A percentile compares a stretch with the other conserved stretches of the same genome.
Conservation (phyloP, 345 rosid genomes). For the Gossypium ekmanianum region DNA sequence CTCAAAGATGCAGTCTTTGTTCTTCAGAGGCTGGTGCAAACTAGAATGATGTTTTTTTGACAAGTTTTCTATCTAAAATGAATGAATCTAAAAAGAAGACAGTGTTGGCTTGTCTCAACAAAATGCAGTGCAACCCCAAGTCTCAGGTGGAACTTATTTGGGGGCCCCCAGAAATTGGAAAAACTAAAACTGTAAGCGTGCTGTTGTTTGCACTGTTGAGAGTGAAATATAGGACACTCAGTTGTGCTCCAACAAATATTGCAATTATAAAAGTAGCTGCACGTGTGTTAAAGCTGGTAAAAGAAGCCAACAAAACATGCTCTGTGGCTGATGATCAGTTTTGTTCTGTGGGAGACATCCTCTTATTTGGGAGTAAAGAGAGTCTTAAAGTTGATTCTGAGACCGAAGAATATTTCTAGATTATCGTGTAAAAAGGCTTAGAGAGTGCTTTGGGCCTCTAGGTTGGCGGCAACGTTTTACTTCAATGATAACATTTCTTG, state of each 20-base stretch:
- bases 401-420: conserved; percentile 39
- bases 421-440: conserved; percentile 31
- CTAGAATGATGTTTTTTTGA: background rate
- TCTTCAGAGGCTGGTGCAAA: background rate
- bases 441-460: conserved; percentile 19
- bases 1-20: conserved; percentile 23
- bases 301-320: conserved; percentile 13
- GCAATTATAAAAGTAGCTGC: conserved; percentile 43
- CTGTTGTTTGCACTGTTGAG: conserved; percentile 30
- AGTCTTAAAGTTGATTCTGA: conserved; percentile 27
- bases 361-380: conserved; percentile 39
- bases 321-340: background rate
- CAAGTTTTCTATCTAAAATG: conserved; percentile 14
- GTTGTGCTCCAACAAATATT: conserved; percentile 48
- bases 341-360: conserved; percentile 28
- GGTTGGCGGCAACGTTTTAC: conserved; percentile 30
- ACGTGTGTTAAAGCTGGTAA: conserved; percentile 37
- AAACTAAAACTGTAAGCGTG: conserved; percentile 36
- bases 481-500: conserved; percentile 27
- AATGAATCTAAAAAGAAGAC: conserved; percentile 36
- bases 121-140: conserved; percentile 25
- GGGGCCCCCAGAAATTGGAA: conserved; percentile 60
- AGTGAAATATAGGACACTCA: conserved; percentile 33
- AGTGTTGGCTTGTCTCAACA: conserved; percentile 23
- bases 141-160: conserved; percentile 36